Percentiles rank a stretch among this genome's conserved stretches.
phyloP scores from a whole-genome alignment of 805 yeast genomes.

The Candida pseudofarinosa region DNA sequence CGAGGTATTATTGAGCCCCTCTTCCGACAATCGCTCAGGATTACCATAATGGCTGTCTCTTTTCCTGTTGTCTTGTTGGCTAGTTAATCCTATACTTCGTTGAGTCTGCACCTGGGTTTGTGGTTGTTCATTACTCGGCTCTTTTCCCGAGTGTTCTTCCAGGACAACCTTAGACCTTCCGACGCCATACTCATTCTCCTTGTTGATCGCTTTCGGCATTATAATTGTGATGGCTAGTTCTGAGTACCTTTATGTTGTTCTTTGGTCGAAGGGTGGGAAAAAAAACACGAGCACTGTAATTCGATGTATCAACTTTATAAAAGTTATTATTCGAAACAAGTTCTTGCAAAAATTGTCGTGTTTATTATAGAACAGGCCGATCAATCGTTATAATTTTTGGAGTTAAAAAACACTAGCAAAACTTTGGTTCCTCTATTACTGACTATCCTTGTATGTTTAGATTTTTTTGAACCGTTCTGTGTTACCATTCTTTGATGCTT shows the following conservation, averaged over 20 bases:
- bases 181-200: slow-evolving; percentile 38
- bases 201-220: slow-evolving; percentile 20
- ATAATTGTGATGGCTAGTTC: background rate
- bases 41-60: background rate
- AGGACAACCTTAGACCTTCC: slow-evolving; percentile 25
- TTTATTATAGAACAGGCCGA: background rate
- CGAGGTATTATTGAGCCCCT: slow-evolving; percentile 6
- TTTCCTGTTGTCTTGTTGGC: background rate
- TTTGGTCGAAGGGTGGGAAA: background rate
- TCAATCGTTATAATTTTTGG: background rate
- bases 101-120: slow-evolving; percentile 1
- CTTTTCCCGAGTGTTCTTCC: background rate
- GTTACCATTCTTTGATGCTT: slow-evolving; percentile 1
- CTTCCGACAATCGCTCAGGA: slow-evolving; percentile 6
- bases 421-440: background rate
- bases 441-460: background rate
- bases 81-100: background rate
- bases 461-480: background rate
- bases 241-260: background rate
- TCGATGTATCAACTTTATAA: background rate
- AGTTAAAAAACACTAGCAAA: background rate
- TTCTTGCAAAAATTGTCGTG: background rate
- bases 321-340: background rate
- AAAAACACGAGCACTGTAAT: background rate
- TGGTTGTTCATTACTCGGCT: background rate